These are phyloP conservation scores for Penicillium sp. DNA, from an alignment of 2,329 filamentous ascomycete genomes.

Conservation along the genomic window DNA sequence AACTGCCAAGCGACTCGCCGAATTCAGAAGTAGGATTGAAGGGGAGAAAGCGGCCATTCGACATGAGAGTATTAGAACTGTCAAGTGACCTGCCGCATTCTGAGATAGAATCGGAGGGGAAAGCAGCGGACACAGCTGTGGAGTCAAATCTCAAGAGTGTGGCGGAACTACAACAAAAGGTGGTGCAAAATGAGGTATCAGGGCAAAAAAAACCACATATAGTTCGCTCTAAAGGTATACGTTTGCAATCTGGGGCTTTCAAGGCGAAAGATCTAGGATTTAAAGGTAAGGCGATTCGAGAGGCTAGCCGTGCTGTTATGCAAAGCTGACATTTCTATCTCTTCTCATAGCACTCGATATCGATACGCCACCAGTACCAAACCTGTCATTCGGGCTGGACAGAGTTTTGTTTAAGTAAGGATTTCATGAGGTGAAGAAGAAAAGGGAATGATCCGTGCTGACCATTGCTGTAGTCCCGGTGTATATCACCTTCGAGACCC, in stretches of 20 bases:
- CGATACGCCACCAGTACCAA: constrained; percentile 55
- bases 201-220: neutral
- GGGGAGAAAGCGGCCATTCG: neutral
- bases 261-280: neutral
- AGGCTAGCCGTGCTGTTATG: neutral
- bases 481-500: constrained; percentile 90
- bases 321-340: constrained; percentile 1
- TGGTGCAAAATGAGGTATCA: neutral
- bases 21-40: neutral
- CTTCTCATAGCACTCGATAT: constrained; percentile 32
- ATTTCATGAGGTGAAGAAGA: neutral
- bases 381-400: constrained; percentile 70
- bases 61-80: too few species aligned
- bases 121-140: neutral
- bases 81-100: too few species aligned
- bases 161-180: neutral
- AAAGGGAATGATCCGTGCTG: neutral
- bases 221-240: neutral
- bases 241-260: neutral
- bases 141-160: neutral
- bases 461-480: constrained; percentile 52
- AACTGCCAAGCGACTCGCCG: neutral
- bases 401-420: constrained; percentile 83
- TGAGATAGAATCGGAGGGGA: neutral
- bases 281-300: neutral